phyloP scores from a whole-genome alignment of 179 eudicot genomes.

The Actinidia arguta region DNA sequence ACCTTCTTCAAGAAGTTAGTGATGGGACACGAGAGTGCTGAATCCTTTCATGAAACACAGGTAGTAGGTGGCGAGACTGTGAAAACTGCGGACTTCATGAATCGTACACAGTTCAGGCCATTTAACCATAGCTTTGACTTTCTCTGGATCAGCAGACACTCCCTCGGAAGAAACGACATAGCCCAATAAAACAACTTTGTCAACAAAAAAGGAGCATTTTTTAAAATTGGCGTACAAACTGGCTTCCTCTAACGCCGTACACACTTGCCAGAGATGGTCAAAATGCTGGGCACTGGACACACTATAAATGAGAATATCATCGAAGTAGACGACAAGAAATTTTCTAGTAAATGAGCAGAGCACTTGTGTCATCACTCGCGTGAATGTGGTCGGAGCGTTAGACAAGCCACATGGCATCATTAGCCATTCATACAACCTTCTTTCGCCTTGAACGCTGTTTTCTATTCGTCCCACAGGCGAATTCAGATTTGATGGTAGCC shows the following conservation, averaged over 20 bases:
- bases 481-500: background rate
- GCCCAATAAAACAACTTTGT: background rate
- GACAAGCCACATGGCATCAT: background rate
- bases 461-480: background rate
- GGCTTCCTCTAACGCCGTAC: background rate
- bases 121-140: background rate
- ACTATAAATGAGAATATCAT: background rate
- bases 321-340: background rate
- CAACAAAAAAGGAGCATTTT: background rate
- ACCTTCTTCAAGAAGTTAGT: background rate
- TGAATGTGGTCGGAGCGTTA: background rate
- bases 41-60: background rate
- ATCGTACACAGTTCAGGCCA: background rate
- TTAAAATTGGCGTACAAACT: background rate
- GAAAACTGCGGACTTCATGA: background rate
- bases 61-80: background rate
- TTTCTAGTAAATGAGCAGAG: no score
- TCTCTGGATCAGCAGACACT: background rate
- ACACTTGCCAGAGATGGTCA: background rate
- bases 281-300: background rate
- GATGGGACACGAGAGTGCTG: background rate
- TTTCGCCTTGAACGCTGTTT: background rate
- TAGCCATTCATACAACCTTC: background rate
- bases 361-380: no score
- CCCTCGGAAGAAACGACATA: background rate